Evolutionary conservation across 1,139 yeast genomes (phyloP).

Genomic region (Schwanniomyces etchellsii): DNA sequence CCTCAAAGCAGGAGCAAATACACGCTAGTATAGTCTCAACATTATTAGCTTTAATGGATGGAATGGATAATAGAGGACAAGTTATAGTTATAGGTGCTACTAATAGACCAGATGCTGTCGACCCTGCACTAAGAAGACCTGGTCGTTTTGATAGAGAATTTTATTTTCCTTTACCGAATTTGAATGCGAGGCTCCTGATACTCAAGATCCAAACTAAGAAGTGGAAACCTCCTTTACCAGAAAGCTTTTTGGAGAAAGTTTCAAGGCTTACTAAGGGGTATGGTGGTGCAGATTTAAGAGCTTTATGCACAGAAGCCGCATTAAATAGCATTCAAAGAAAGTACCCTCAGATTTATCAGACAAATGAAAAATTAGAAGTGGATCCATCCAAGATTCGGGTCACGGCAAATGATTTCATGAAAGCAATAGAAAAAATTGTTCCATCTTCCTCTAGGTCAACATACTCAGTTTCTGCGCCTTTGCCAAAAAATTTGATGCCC

Average conservation of each 20-base stretch:
- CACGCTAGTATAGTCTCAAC: slow-evolving; percentile 98
- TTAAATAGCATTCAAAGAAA: slow-evolving; percentile 84
- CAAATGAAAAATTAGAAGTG: slow-evolving; percentile 68
- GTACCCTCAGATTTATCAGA: slow-evolving; percentile 87
- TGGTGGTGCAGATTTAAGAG: slow-evolving; percentile 97
- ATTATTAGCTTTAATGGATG: slow-evolving; percentile 92
- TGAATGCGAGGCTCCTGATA: slow-evolving; percentile 72
- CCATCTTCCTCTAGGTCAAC: slow-evolving; percentile 92
- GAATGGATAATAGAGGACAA: slow-evolving; percentile 96
- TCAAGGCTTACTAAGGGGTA: slow-evolving; percentile 89
- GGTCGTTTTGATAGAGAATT: slow-evolving; percentile 98
- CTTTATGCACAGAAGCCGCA: slow-evolving; percentile 94
- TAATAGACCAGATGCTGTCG: slow-evolving; percentile 94
- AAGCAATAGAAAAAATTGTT: slow-evolving; percentile 78
- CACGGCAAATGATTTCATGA: slow-evolving; percentile 80
- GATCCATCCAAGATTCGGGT: slow-evolving; percentile 71
- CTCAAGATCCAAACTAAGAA: slow-evolving; percentile 79
- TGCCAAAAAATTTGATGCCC: slow-evolving; percentile 70
- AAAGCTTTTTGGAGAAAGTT: slow-evolving; percentile 55
- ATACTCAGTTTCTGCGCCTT: slow-evolving; percentile 66
- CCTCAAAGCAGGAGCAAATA: slow-evolving; percentile 95
- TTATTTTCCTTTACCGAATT: slow-evolving; percentile 89
- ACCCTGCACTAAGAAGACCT: slow-evolving; percentile 95
- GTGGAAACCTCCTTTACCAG: slow-evolving; percentile 74
- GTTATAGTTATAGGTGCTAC: slow-evolving; percentile 98